Percentiles rank a stretch among this genome's conserved stretches.
Conservation (phyloP, 352 stramenopile species). For the Globisporangium cylindrosporum region DNA sequence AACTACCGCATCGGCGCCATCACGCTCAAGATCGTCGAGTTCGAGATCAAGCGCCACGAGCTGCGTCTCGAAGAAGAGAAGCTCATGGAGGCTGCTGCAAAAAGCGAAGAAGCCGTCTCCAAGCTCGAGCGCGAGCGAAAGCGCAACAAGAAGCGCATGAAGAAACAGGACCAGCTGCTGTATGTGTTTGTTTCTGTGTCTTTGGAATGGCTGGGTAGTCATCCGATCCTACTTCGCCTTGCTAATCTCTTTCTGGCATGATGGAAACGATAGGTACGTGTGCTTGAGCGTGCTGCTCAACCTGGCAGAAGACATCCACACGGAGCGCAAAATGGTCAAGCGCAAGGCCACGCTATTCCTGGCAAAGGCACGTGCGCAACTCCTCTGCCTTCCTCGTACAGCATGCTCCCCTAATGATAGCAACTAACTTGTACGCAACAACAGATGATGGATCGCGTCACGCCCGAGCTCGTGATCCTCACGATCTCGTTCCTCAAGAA, state of each 20-base stretch:
- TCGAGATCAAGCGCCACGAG: constrained; percentile 91
- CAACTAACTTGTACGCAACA: background rate
- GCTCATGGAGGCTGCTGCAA: constrained; percentile 30
- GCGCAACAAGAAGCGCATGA: constrained; percentile 86
- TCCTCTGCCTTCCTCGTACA: background rate
- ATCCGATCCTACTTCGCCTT: too few species aligned
- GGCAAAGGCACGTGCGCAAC: constrained; percentile 42
- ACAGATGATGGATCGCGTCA: constrained; percentile 85
- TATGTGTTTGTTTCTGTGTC: constrained; percentile 27
- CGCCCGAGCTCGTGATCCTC: constrained; percentile 87
- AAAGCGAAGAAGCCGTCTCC: constrained; percentile 32
- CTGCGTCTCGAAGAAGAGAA: constrained; percentile 73
- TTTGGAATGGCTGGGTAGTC: background rate
- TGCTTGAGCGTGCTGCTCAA: constrained; percentile 94
- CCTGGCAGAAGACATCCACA: constrained; percentile 92
- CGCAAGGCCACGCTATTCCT: constrained; percentile 85
- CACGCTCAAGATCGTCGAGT: constrained; percentile 93
- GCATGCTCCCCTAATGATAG: too few species aligned
- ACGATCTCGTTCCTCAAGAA: constrained; percentile 93
- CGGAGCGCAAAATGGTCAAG: constrained; percentile 96
- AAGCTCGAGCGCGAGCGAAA: constrained; percentile 82
- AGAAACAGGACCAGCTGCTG: constrained; percentile 93
- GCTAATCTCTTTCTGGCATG: background rate
- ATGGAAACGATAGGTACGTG: constrained; percentile 47
- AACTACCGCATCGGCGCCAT: constrained; percentile 94